phyloP scores from a whole-genome alignment of 345 rosid genomes.

The Ailanthus altissimus region DNA sequence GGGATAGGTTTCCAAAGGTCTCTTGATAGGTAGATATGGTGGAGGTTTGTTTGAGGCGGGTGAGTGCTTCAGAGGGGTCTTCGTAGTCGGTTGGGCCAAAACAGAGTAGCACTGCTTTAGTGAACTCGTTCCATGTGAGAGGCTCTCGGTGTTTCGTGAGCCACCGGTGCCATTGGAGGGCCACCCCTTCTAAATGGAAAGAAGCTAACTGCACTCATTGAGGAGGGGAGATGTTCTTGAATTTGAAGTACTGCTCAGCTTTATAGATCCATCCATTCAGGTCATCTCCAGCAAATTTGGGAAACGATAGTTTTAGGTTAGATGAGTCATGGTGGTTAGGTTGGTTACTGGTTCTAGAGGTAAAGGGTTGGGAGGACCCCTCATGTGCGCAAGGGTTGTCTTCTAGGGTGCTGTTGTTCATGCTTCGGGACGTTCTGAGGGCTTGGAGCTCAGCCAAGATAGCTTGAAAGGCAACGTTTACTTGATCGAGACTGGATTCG shows the following conservation, averaged over 20 bases:
- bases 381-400: no score
- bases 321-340: no score
- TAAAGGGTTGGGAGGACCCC: no score
- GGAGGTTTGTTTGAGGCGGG: not conserved
- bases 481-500: no score
- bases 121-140: not conserved
- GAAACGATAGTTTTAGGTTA: not conserved
- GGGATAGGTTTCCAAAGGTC: not conserved
- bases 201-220: not conserved
- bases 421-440: no score
- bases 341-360: no score
- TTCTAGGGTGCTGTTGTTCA: no score
- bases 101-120: not conserved
- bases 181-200: not conserved
- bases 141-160: not conserved
- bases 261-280: not conserved
- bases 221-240: not conserved
- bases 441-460: no score
- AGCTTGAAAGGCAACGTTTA: no score
- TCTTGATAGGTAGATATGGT: not conserved
- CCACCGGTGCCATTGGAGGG: not conserved
- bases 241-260: not conserved
- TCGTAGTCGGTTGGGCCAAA: not conserved
- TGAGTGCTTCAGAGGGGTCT: not conserved
- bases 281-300: not conserved